phyloP scores from a whole-genome alignment of 108 stramenopile species.

The Conticribra guillardii region DNA sequence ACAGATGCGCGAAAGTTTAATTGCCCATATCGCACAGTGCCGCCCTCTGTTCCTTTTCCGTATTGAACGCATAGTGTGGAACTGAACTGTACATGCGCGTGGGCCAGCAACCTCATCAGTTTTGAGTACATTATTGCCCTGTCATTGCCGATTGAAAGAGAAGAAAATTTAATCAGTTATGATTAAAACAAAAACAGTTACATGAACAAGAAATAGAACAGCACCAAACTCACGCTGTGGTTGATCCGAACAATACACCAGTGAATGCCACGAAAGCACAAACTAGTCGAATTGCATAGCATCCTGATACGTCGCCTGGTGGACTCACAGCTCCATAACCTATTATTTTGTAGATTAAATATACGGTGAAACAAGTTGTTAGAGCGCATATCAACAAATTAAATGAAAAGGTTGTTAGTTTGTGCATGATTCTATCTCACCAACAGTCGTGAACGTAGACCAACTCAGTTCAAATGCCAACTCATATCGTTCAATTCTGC shows the following conservation, averaged over 20 bases:
- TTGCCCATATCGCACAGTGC: conserved; percentile 26
- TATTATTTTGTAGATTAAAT: too few species aligned
- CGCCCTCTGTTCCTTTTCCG: conserved; percentile 31
- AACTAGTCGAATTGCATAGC: conserved; percentile 26
- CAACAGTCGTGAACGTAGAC: conserved; percentile 49
- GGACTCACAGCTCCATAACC: conserved; percentile 34
- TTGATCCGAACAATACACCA: conserved; percentile 39
- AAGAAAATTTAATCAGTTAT: too few species aligned
- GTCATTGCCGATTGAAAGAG: too few species aligned
- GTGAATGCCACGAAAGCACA: conserved; percentile 41
- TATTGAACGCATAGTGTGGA: conserved; percentile 39
- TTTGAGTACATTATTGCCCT: conserved; percentile 40
- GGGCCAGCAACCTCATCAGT: conserved; percentile 23
- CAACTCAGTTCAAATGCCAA: conserved; percentile 34
- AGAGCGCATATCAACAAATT: too few species aligned
- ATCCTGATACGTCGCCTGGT: conserved; percentile 9
- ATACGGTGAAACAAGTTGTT: too few species aligned
- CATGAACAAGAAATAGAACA: too few species aligned
- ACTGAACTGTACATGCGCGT: conserved; percentile 38
- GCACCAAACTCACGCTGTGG: conserved; percentile 15
- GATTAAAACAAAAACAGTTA: too few species aligned
- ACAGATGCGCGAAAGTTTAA: conserved; percentile 24
- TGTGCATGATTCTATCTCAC: too few species aligned
- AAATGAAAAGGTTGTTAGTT: too few species aligned
- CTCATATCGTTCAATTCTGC: conserved; percentile 7